These are phyloP conservation scores for Ganoderma multipileum DNA, from an alignment of 1,284 basidiomycete genomes.

Conservation along the genomic window DNA sequence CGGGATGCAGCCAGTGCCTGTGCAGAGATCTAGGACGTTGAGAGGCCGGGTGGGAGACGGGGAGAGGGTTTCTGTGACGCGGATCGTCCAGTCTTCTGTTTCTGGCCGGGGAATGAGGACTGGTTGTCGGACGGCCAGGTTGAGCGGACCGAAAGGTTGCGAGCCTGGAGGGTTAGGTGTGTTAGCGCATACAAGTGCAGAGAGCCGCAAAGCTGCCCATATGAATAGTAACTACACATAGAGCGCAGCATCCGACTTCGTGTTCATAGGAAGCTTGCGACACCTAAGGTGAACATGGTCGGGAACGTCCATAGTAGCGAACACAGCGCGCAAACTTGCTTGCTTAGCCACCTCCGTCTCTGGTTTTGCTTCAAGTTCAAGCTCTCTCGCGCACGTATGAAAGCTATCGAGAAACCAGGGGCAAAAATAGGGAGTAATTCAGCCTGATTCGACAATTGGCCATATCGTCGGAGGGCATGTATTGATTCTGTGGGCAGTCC, in stretches of 20 bases:
- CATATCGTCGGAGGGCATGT: no score
- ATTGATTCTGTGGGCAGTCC: no score
- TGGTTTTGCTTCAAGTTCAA: no score
- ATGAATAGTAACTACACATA: not conserved
- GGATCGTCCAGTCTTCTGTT: conserved; percentile 83
- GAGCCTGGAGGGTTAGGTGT: conserved; percentile 57
- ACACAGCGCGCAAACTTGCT: no score
- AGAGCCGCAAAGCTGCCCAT: not conserved
- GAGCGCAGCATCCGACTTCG: not conserved
- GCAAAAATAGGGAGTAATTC: no score
- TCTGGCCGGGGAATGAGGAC: conserved; percentile 92
- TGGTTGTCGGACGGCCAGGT: conserved; percentile 74
- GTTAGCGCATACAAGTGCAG: not conserved
- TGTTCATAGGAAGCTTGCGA: not conserved
- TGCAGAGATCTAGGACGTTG: conserved; percentile 85
- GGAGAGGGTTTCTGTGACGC: conserved; percentile 54
- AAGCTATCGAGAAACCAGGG: no score
- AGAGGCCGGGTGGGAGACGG: conserved; percentile 49
- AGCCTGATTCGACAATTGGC: no score
- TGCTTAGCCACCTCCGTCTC: no score
- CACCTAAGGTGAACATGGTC: not conserved
- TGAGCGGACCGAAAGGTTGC: conserved; percentile 87
- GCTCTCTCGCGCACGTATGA: no score
- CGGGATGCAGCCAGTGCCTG: conserved; percentile 90
- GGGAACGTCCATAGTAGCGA: not conserved